These are phyloP conservation scores for Sclerotinia minor DNA, from an alignment of 2,329 filamentous ascomycete genomes.

Conservation along the genomic window DNA sequence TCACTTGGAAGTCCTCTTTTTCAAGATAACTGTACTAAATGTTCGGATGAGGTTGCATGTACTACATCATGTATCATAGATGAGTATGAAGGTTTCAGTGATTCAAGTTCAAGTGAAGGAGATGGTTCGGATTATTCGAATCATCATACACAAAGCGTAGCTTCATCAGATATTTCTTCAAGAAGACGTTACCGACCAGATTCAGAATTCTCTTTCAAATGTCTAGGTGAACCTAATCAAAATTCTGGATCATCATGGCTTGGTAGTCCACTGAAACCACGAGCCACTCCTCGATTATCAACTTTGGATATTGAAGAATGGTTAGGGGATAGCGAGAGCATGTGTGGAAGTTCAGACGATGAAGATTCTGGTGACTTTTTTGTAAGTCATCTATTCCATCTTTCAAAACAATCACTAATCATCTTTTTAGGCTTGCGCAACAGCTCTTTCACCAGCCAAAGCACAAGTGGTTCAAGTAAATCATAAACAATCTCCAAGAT, in stretches of 20 bases:
- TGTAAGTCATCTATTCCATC: constrained; percentile 29
- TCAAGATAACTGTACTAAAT: constrained; percentile 25
- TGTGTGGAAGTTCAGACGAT: constrained; percentile 26
- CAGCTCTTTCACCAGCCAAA: constrained; percentile 32
- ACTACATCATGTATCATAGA: constrained; percentile 28
- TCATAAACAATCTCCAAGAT: constrained; percentile 13
- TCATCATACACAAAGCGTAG: background rate
- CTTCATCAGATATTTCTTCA: background rate
- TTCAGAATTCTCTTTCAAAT: constrained; percentile 38
- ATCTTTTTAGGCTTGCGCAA: constrained; percentile 32
- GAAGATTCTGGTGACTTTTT: constrained; percentile 30
- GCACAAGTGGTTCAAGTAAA: constrained; percentile 36
- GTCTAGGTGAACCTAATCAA: constrained; percentile 23
- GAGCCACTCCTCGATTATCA: constrained; percentile 9
- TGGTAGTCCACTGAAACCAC: constrained; percentile 23
- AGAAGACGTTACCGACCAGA: constrained; percentile 22
- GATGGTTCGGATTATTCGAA: constrained; percentile 11
- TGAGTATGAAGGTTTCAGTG: constrained; percentile 25
- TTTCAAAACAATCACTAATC: background rate
- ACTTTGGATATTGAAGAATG: constrained; percentile 32
- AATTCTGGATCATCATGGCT: constrained; percentile 29
- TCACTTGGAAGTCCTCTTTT: constrained; percentile 29
- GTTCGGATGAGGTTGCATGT: constrained; percentile 24
- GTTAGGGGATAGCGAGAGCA: constrained; percentile 32
- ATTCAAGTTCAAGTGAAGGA: constrained; percentile 14